Base-by-base conservation (phyloP, 225 moss, liverwort and hornwort genomes). In the Physcomitrium patens region DNA sequence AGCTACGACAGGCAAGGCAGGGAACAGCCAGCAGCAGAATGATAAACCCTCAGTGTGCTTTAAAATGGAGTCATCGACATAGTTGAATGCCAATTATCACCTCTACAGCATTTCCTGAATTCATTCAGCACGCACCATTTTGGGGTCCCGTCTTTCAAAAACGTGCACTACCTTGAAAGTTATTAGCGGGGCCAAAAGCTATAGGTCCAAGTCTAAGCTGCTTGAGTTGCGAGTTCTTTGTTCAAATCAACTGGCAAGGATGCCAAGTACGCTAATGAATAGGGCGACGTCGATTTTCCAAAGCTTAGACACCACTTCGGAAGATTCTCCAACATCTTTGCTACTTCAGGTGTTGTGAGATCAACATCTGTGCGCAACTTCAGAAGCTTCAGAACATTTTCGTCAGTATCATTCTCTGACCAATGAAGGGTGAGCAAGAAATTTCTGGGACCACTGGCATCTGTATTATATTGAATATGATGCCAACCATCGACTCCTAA, bases 211-310 rank as follows among this genome's bases (percentile, higher is more conserved):
- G 2, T 37, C 31, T 37, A 37, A 37, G 31, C 31, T 37, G 2
- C 31, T 37, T 37, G 31, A 37, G 31, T 37, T 37, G 7, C 31
- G 31, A 37, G 31, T 37, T 37, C 31, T 37, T 37, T 37, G 31
- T 37, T 37, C 0, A 37, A 7, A 37, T 37, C 31, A 37, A 37
- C 31, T 22, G 77, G 67, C 75, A 89, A 45, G 12, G 79, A 77
- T 73, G 92, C 88, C 67, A 97, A 81, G 78, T 93, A 95, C 10
- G 86, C 81, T 61, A 95, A 65, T 10, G 93, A 47, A 70, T 95
- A 99, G 7, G 99, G 99, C 10, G 89, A 69, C 0, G 91, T 91
- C 19, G 99, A 99, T 73, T 95, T 99, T 9, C 99, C 95, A 61
- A 95, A 93, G 70, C 78, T 85, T 73, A 82, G 77, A 66, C 99